phyloP scores from a whole-genome alignment of 73 alveolate genomes.

The Halteria grandinella region DNA sequence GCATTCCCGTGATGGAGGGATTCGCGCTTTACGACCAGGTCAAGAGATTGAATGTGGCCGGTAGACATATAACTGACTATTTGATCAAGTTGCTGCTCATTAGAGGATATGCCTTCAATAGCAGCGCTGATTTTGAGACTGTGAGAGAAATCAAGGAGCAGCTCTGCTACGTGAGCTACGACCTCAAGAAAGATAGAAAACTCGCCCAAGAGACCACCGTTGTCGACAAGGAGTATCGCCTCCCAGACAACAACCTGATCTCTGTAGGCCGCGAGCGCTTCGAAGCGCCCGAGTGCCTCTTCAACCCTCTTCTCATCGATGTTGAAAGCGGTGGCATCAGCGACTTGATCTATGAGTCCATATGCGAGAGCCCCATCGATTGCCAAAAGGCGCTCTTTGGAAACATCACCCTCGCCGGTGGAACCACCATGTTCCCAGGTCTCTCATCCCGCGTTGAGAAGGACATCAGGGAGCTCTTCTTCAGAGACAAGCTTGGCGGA shows the following conservation, averaged over 20 bases:
- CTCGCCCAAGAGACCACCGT: slow-evolving; percentile 92
- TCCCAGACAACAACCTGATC: slow-evolving; percentile 92
- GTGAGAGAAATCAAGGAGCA: slow-evolving; percentile 96
- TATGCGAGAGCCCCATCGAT: slow-evolving; percentile 87
- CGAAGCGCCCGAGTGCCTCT: slow-evolving; percentile 95
- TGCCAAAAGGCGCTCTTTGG: slow-evolving; percentile 63
- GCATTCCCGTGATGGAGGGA: slow-evolving; percentile 93
- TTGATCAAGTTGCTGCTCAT: slow-evolving; percentile 86
- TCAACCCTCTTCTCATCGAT: slow-evolving; percentile 88
- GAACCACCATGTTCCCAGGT: slow-evolving; percentile 98
- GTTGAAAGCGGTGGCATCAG: slow-evolving; percentile 87
- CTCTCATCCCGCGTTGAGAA: slow-evolving; percentile 88
- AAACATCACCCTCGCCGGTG: slow-evolving; percentile 87
- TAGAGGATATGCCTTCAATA: slow-evolving; percentile 96
- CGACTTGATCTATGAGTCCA: slow-evolving; percentile 82
- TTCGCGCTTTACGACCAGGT: slow-evolving; percentile 67
- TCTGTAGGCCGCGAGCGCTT: slow-evolving; percentile 91
- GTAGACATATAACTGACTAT: slow-evolving; percentile 95
- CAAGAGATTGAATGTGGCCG: slow-evolving; percentile 94
- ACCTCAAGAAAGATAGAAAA: slow-evolving; percentile 88
- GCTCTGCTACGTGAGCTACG: slow-evolving; percentile 90
- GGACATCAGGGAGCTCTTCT: slow-evolving; percentile 78
- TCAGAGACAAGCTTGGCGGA: slow-evolving; percentile 75
- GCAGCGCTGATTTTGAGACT: slow-evolving; percentile 96
- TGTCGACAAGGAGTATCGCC: slow-evolving; percentile 82